These are phyloP conservation scores for Globisporangium uncinulatum DNA, from an alignment of 352 stramenopile species.

Conservation along the genomic window DNA sequence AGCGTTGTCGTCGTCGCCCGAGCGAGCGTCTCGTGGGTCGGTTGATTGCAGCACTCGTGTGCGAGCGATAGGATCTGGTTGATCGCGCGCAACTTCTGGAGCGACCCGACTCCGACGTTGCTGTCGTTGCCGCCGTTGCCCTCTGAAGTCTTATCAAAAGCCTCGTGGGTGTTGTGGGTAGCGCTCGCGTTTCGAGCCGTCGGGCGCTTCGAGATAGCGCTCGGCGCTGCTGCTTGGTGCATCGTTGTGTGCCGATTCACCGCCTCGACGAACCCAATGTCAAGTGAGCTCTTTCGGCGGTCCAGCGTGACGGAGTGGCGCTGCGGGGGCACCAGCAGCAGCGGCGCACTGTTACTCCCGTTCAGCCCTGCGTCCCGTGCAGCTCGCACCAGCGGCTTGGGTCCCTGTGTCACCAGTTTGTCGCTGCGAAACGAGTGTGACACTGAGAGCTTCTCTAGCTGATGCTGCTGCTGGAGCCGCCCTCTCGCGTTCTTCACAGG, in stretches of 20 bases:
- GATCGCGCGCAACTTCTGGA: conserved; percentile 56
- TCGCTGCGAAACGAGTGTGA: conserved; percentile 5
- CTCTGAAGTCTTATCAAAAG: too few relatives aligned
- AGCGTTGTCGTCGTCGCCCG: conserved; percentile 7
- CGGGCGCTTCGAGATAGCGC: too few relatives aligned
- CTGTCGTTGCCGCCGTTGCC: background rate
- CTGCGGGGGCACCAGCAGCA: background rate
- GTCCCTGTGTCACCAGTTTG: background rate
- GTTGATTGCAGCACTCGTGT: conserved; percentile 21
- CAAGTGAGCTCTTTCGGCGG: conserved; percentile 33
- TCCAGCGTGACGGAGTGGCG: background rate
- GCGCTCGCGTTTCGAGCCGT: too few relatives aligned
- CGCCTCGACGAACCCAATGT: conserved; percentile 44
- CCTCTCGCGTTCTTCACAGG: conserved; percentile 7
- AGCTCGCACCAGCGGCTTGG: too few relatives aligned
- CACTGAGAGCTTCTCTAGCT: conserved; percentile 2
- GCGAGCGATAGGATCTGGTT: conserved; percentile 57
- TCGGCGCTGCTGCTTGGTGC: background rate
- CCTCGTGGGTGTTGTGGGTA: too few relatives aligned
- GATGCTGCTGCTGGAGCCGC: conserved; percentile 1
- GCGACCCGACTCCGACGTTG: conserved; percentile 8
- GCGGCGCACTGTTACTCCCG: conserved; percentile 3
- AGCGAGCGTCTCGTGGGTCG: background rate
- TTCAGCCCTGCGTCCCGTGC: background rate
- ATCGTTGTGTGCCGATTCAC: conserved; percentile 27